phyloP scores from a whole-genome alignment of 2,329 filamentous ascomycete genomes.

The Orbilia quercus region DNA sequence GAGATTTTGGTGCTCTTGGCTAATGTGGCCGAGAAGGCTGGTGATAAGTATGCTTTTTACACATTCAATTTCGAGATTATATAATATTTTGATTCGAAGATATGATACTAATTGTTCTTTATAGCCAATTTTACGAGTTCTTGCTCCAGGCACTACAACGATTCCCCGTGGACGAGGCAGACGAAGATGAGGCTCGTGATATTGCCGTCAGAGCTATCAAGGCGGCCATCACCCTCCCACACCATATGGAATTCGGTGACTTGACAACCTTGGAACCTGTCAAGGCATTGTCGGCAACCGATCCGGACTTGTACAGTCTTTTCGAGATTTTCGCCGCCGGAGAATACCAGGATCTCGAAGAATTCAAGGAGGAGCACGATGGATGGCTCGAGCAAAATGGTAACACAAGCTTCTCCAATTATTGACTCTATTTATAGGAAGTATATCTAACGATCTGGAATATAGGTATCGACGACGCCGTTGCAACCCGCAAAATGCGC shows the following conservation, averaged over 20 bases:
- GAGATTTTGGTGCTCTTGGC: constrained; percentile 85
- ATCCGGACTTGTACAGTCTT: constrained; percentile 86
- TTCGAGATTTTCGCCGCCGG: constrained; percentile 96
- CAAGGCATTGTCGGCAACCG: constrained; percentile 85
- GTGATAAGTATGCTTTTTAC: constrained; percentile 77
- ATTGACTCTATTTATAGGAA: no score
- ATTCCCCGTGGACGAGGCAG: constrained; percentile 72
- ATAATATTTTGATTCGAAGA: no score
- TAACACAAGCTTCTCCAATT: no score
- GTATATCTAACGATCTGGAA: not conserved
- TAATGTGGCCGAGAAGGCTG: constrained; percentile 80
- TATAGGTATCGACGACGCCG: constrained; percentile 70
- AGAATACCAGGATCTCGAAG: constrained; percentile 92
- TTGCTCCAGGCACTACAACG: constrained; percentile 80
- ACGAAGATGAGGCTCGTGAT: constrained; percentile 69
- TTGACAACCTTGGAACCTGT: constrained; percentile 78
- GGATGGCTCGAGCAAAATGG: constrained; percentile 83
- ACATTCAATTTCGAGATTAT: constrained; percentile 68
- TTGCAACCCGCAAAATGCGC: constrained; percentile 93
- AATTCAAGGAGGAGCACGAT: constrained; percentile 91
- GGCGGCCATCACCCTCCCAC: constrained; percentile 73
- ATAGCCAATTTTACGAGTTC: constrained; percentile 71
- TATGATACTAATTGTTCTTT: no score
- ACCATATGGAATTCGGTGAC: constrained; percentile 79
- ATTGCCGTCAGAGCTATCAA: constrained; percentile 74